Evolutionary conservation across 352 stramenopile species (phyloP), one percentile per base, ranked within the genome.

Genomic region (Albugo laibachii): DNA sequence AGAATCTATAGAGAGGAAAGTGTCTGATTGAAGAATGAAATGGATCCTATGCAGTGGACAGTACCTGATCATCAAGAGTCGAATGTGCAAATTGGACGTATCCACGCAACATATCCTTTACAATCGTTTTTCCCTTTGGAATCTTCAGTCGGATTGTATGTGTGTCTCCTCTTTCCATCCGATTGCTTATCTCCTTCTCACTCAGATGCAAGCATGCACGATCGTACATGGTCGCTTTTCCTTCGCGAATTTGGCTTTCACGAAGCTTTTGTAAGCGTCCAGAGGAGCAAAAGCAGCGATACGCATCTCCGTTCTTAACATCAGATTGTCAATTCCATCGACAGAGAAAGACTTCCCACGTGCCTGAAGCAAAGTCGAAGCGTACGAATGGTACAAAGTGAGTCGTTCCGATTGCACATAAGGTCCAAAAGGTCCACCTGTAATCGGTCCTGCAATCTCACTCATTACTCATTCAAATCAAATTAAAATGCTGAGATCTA

Each of bases 391-490:
- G 69, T 99, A 99, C 51, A 97, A 89, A 15, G 87, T 61, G 5
- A 83, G 69, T 20, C 95, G 85, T 78, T 98, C 81, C 12, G 91
- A 97, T 68, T 99, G 95, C 49, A 96, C 83, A 69, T 98, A 99
- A 11, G 93, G 93, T 6, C 89, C 92, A 60, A 92, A 93, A 34
- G 80, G 64, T 0, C 85, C 83, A 34, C 85, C 81, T 20, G 66
- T 73, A 43, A 83, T 89, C 1, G 94, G 94, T 21, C 94, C 75
- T 89, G 43, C 41, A 54, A 0, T 15, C 21, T 27, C 27, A 6
- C n/a, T n/a, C n/a, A 15, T 35, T 27, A 42, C 12, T n/a, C 13
- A 41, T n/a, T 41, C 14, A 41, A 41, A 41, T 41, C 14, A 41
- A 15, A 5, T 13, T 21, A 4, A 1, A 16, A 19, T 14, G 41